Evolutionary conservation across 306 rosid species (phyloP), one percentile per base, ranked within the genome.

Genomic region (Glycyrrhiza uralensis): DNA sequence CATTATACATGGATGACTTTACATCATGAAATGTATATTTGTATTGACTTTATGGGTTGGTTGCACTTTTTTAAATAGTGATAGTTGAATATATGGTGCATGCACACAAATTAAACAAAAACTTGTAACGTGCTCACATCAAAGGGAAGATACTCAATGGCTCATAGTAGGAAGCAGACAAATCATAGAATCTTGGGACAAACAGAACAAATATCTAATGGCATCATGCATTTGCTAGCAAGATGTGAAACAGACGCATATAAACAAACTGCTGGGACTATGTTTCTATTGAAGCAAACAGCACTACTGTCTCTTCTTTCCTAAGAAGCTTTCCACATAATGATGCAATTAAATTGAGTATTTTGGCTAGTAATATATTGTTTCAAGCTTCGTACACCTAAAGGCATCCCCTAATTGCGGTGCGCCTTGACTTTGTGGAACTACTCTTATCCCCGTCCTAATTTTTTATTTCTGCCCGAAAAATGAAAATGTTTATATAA

Each of bases 101-200:
- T 35, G 32, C 60, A 15, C 35, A 52, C 35, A 51, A 41, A 20
- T 38, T 71, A 63, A 55, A 65, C 58, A 55, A 42, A n/a, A 69
- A 23, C 8, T 47, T 65, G 74, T 23, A 46, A 65, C 79, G 57
- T 45, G 70, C 23, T 55, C 57, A 79, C 39, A 54, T 71, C 30
- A 71, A 78, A 63, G 35, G 8, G 35, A 44, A 54, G 46, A 57
- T 63, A 22, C 51, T 47, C 18, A 62, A 55, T n/a, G 41, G 20
- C 15, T 68, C 45, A 63, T 32, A 7, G 22, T 30, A 14, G 49
- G 70, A 79, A 65, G 55, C 64, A 35, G 71, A 66, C 70, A 57
- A 79, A 79, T 35, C 19, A 33, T 46, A 19, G 78, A 72, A 79
- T 72, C 54, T 30, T 11, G 22, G 56, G 39, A 3, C 23, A 60